Percentiles rank a stretch among this genome's conserved stretches.
These are phyloP conservation scores for Coccomyxa subellipsoidea DNA, from an alignment of 163 green algal genomes.

Conservation along the genomic window DNA sequence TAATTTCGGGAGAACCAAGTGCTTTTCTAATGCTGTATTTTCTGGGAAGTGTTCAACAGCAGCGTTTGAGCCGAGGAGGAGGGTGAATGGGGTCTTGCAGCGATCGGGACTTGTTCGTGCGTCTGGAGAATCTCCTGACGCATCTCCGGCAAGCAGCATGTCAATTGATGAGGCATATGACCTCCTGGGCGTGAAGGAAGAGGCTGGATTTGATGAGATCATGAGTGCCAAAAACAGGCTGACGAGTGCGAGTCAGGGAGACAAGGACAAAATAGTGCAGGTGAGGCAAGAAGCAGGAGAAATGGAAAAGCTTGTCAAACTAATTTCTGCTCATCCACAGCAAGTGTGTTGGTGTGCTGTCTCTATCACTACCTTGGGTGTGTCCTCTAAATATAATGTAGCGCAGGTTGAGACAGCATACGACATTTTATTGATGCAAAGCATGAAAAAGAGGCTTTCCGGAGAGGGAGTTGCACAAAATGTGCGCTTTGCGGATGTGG, in stretches of 20 bases:
- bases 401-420: slow-evolving; percentile 81
- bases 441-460: slow-evolving; percentile 67
- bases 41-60: neutral
- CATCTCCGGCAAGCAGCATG: neutral
- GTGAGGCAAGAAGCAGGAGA: neutral
- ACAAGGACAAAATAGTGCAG: slow-evolving; percentile 46
- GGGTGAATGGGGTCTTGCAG: neutral
- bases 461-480: slow-evolving; percentile 55
- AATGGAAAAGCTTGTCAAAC: neutral
- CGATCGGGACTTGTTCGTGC: neutral
- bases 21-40: neutral
- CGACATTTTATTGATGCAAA: slow-evolving; percentile 83
- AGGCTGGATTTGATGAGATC: slow-evolving; percentile 52
- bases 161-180: slow-evolving; percentile 19
- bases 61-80: neutral
- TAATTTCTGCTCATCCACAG: neutral
- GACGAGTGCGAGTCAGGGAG: slow-evolving; percentile 21
- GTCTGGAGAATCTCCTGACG: neutral
- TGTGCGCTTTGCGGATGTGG: slow-evolving; percentile 70
- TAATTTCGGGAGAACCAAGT: neutral
- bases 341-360: neutral
- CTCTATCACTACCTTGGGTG: neutral
- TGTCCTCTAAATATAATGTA: neutral
- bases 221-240: slow-evolving; percentile 54
- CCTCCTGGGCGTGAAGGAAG: slow-evolving; percentile 19